Evolutionary conservation across 768 basidiomycete genomes (phyloP).

Genomic region (Lactarius hatsudake): DNA sequence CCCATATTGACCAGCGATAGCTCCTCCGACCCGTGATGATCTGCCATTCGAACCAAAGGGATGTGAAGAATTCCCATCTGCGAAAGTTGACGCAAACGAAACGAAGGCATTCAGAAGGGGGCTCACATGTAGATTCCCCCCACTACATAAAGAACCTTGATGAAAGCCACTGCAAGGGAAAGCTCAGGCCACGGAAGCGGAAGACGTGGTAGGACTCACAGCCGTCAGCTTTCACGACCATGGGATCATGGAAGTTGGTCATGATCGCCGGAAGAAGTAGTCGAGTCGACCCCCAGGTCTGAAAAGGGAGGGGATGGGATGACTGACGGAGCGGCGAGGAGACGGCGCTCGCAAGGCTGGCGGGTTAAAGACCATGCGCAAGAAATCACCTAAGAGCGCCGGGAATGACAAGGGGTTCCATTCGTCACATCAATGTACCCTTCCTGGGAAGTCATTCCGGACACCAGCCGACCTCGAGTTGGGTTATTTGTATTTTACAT

Average conservation of each 20-base stretch:
- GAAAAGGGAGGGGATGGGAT: background rate
- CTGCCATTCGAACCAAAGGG: conserved; percentile 24
- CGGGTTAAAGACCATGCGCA: background rate
- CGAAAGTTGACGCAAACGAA: background rate
- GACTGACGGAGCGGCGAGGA: background rate
- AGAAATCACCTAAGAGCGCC: background rate
- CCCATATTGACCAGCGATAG: conserved; percentile 24
- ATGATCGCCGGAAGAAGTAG: conserved; percentile 3
- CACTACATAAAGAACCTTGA: conserved; percentile 20
- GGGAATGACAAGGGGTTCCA: background rate
- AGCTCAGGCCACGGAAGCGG: background rate
- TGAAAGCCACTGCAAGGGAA: conserved; percentile 11
- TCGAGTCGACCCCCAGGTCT: background rate
- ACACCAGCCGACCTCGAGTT: background rate
- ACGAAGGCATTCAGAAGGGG: background rate
- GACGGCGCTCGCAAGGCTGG: background rate
- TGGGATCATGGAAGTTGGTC: conserved; percentile 21
- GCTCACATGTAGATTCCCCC: conserved; percentile 20
- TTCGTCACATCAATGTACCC: background rate
- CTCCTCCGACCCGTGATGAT: conserved; percentile 15
- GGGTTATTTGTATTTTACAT: background rate
- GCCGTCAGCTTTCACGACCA: conserved; percentile 9
- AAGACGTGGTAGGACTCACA: background rate
- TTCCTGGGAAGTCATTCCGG: background rate
- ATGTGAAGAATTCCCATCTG: conserved; percentile 23